Evolutionary conservation across 257 asterid species (phyloP).

Genomic region (Solanum pennellii): DNA sequence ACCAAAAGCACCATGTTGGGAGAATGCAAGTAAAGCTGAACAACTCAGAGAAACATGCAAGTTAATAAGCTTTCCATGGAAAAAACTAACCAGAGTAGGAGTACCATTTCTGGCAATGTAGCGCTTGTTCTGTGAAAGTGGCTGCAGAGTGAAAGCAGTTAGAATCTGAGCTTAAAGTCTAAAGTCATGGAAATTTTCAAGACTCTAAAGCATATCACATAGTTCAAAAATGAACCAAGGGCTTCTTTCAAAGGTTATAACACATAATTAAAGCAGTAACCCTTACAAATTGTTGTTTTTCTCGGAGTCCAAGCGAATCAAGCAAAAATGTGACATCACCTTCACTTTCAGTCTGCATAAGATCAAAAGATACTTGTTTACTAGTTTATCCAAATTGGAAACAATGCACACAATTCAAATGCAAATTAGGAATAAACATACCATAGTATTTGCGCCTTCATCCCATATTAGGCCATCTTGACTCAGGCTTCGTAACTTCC

Average conservation of each 20-base stretch:
- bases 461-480: slow-evolving; percentile 82
- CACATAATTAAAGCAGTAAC: background rate
- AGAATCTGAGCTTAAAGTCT: background rate
- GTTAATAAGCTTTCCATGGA: background rate
- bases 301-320: slow-evolving; percentile 70
- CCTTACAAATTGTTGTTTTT: slow-evolving; percentile 69
- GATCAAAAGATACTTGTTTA: slow-evolving; percentile 1
- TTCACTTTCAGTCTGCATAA: slow-evolving; percentile 74
- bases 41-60: background rate
- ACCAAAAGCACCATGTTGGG: background rate
- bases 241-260: background rate
- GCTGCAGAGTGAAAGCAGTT: slow-evolving; percentile 38
- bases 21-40: background rate
- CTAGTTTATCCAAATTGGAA: background rate
- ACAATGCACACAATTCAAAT: background rate
- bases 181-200: background rate
- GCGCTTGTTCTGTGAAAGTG: slow-evolving; percentile 81
- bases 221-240: background rate
- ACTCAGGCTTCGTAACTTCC: slow-evolving; percentile 60
- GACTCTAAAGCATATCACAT: background rate
- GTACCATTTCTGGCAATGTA: slow-evolving; percentile 69
- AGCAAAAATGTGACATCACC: slow-evolving; percentile 64
- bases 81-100: slow-evolving; percentile 54
- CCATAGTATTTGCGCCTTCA: slow-evolving; percentile 98
- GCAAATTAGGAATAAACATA: slow-evolving; percentile 4